These are phyloP conservation scores for Galeopsis tetrahit DNA, from an alignment of 257 asterid genomes.

Conservation along the genomic window DNA sequence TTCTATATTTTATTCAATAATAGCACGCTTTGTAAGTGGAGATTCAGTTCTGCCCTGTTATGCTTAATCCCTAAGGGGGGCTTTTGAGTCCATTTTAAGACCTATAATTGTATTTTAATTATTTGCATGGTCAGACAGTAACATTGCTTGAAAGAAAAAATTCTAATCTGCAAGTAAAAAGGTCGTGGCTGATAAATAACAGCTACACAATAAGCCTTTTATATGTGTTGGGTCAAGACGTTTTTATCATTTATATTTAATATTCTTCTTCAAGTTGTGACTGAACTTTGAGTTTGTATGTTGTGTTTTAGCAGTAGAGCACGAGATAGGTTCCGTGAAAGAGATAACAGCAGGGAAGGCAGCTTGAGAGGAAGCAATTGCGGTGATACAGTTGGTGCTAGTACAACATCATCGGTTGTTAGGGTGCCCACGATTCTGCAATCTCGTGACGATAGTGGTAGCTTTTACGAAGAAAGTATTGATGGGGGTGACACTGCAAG, in stretches of 20 bases:
- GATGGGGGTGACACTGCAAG: conserved; percentile 94
- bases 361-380: conserved; percentile 60
- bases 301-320: conserved; percentile 41
- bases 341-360: conserved; percentile 75
- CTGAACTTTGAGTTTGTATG: background rate
- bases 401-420: background rate
- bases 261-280: background rate
- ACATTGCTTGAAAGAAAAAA: background rate
- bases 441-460: conserved; percentile 79
- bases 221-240: background rate
- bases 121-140: background rate
- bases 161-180: too few relatives aligned
- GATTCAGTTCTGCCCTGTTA: background rate
- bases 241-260: background rate
- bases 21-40: conserved; percentile 5
- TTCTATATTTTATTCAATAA: conserved; percentile 4
- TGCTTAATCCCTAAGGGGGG: background rate
- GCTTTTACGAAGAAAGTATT: conserved; percentile 79
- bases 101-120: background rate
- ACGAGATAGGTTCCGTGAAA: conserved; percentile 85
- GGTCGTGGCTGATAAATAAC: conserved; percentile 11
- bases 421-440: conserved; percentile 68
- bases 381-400: conserved; percentile 32
- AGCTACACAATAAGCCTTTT: conserved; percentile 4
- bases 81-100: conserved; percentile 18